Evolutionary conservation across 1,284 basidiomycete species (phyloP).

Genomic region (Taiwanofungus camphoratus): DNA sequence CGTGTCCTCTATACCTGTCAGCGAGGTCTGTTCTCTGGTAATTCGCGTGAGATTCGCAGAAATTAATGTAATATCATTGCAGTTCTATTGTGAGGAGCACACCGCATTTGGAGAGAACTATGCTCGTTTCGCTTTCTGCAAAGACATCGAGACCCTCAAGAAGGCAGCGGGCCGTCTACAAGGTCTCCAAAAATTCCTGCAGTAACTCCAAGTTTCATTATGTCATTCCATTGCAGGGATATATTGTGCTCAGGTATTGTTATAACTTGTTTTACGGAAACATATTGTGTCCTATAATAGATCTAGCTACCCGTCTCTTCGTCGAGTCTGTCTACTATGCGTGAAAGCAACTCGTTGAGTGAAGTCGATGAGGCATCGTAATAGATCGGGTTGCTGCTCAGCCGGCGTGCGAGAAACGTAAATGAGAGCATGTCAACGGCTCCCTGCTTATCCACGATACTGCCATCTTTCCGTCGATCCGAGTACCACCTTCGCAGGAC

Average conservation of each 20-base stretch:
- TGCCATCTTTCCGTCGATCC: conserved; percentile 32
- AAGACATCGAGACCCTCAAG: conserved; percentile 79
- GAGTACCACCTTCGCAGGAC: conserved; percentile 51
- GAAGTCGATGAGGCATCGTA: conserved; percentile 56
- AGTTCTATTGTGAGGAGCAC: conserved; percentile 91
- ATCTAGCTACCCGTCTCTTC: conserved; percentile 11
- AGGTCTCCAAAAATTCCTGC: conserved; percentile 65
- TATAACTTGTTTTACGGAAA: no score
- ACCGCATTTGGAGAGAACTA: conserved; percentile 80
- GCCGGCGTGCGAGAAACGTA: conserved; percentile 74
- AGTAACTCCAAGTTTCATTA: no score
- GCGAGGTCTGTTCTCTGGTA: conserved; percentile 59
- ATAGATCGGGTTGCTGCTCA: conserved; percentile 81
- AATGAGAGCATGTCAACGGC: conserved; percentile 74
- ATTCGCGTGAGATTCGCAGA: background rate
- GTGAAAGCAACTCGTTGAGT: conserved; percentile 55
- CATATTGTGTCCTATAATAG: conserved; percentile 1
- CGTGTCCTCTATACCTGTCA: conserved; percentile 90
- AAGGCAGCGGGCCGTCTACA: conserved; percentile 75
- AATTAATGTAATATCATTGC: conserved; percentile 8
- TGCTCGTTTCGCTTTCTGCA: conserved; percentile 90
- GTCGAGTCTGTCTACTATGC: conserved; percentile 62
- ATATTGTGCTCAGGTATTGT: no score
- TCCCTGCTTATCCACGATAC: conserved; percentile 56
- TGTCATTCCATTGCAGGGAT: no score